These are phyloP conservation scores for Ambrosiella beaveri DNA, from an alignment of 2,329 filamentous ascomycete genomes.

Conservation along the genomic window DNA sequence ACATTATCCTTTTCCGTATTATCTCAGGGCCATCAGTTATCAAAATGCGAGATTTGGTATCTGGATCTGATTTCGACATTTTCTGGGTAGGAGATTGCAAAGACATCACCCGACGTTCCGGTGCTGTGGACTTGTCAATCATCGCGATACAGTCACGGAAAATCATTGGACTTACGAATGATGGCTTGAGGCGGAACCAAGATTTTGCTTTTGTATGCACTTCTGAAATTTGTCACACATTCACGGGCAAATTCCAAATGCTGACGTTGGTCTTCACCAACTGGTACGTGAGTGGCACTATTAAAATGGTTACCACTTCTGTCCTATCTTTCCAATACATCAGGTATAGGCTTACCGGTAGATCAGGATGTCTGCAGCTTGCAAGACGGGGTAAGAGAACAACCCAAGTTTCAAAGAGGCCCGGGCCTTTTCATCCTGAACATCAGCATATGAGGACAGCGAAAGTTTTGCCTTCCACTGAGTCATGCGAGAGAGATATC, in stretches of 20 bases:
- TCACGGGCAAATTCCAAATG: slow-evolving; percentile 87
- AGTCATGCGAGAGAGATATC: slow-evolving; percentile 94
- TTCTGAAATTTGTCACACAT: slow-evolving; percentile 75
- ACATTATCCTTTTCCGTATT: slow-evolving; percentile 53
- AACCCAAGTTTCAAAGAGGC: slow-evolving; percentile 62
- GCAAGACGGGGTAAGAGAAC: slow-evolving; percentile 89
- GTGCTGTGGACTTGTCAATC: slow-evolving; percentile 31
- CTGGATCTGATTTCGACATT: slow-evolving; percentile 81
- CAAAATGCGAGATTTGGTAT: slow-evolving; percentile 59
- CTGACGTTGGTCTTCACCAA: slow-evolving; percentile 88
- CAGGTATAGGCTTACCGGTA: slow-evolving; percentile 39
- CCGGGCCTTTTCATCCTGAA: slow-evolving; percentile 41
- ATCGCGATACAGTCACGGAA: background rate
- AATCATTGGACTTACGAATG: slow-evolving; percentile 36
- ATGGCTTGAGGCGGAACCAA: slow-evolving; percentile 53
- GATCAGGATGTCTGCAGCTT: slow-evolving; percentile 84
- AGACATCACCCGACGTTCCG: slow-evolving; percentile 77
- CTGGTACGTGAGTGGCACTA: slow-evolving; percentile 81
- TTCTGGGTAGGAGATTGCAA: slow-evolving; percentile 61
- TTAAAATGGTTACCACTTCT: background rate
- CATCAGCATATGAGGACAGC: slow-evolving; percentile 38
- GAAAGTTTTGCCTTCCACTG: slow-evolving; percentile 88
- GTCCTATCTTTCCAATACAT: too few relatives aligned
- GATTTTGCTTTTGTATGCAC: slow-evolving; percentile 41
- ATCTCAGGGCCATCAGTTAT: slow-evolving; percentile 52